These are phyloP conservation scores for Trichothecium sympodiale DNA, from an alignment of 2,329 filamentous ascomycete species.

Conservation along the genomic window DNA sequence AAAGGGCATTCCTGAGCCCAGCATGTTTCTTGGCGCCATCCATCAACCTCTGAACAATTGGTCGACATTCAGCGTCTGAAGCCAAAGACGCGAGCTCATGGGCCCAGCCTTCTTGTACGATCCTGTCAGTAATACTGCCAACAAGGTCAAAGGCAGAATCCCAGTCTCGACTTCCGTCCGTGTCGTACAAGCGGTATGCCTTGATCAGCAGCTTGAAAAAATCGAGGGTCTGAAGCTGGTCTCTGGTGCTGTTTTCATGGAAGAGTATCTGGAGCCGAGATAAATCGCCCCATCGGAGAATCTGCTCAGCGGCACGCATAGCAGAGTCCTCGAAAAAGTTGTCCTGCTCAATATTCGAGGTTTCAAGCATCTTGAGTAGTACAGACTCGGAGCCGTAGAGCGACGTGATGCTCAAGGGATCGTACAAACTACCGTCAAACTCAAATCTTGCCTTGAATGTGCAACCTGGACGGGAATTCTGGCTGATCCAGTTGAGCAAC, in stretches of 20 bases:
- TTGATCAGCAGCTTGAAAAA: constrained; percentile 8
- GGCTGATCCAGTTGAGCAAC: constrained; percentile 19
- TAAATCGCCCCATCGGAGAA: constrained; percentile 16
- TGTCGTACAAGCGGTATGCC: constrained; percentile 5
- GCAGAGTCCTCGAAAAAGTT: constrained; percentile 7
- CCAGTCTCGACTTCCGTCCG: not conserved
- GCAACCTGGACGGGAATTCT: constrained; percentile 19
- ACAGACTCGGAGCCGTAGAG: constrained; percentile 20
- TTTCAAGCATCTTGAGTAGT: constrained; percentile 15
- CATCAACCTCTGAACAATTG: constrained; percentile 11
- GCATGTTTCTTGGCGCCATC: constrained; percentile 1
- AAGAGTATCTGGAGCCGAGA: constrained; percentile 11
- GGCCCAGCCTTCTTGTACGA: constrained; percentile 14
- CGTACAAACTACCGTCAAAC: constrained; percentile 18
- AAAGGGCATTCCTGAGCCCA: constrained; percentile 3
- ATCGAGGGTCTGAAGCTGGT: constrained; percentile 11
- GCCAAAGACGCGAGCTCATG: constrained; percentile 14
- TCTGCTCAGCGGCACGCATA: constrained; percentile 13
- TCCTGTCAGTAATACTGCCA: constrained; percentile 4
- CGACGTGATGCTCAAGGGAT: constrained; percentile 21
- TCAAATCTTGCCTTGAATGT: constrained; percentile 15
- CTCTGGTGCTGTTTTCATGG: constrained; percentile 7
- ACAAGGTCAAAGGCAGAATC: constrained; percentile 2
- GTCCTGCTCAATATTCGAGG: constrained; percentile 9
- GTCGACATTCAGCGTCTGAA: constrained; percentile 12